These are phyloP conservation scores for Lipomyces anomalus DNA, from an alignment of 805 yeast genomes.

Conservation along the genomic window DNA sequence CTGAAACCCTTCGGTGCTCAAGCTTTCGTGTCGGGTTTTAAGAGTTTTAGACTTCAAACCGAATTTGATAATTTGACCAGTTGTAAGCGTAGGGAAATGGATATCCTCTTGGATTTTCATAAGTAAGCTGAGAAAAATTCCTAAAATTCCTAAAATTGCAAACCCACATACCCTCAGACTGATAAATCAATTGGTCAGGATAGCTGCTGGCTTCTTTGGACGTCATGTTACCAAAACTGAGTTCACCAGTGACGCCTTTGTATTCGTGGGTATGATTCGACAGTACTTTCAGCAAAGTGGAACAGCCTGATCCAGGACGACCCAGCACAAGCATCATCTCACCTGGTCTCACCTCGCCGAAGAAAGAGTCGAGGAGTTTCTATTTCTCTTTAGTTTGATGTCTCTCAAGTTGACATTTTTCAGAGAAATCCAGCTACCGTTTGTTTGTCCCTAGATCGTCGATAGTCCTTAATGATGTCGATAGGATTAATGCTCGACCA, in stretches of 20 bases:
- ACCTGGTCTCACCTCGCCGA: constrained; percentile 56
- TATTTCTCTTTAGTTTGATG: too few relatives aligned
- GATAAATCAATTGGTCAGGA: neutral
- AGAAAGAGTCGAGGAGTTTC: constrained; percentile 44
- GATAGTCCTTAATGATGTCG: too few relatives aligned
- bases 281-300: constrained; percentile 49
- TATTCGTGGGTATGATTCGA: constrained; percentile 30
- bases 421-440: too few relatives aligned
- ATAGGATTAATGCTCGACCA: neutral
- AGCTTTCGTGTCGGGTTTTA: constrained; percentile 42
- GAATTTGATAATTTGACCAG: constrained; percentile 63
- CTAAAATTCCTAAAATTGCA: constrained; percentile 58
- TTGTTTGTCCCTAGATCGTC: too few relatives aligned
- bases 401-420: too few relatives aligned
- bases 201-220: constrained; percentile 43
- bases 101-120: constrained; percentile 56
- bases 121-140: constrained; percentile 49
- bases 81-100: constrained; percentile 74
- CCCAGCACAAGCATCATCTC: constrained; percentile 64
- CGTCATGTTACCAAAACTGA: constrained; percentile 55
- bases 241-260: constrained; percentile 46
- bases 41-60: constrained; percentile 71
- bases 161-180: constrained; percentile 43
- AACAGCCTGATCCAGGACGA: constrained; percentile 75
- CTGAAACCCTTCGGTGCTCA: constrained; percentile 46